A percentile compares a stretch with the other conserved stretches of the same genome.
phyloP scores from a whole-genome alignment of 208 protist genomes.

The Naegleria gruberi region DNA sequence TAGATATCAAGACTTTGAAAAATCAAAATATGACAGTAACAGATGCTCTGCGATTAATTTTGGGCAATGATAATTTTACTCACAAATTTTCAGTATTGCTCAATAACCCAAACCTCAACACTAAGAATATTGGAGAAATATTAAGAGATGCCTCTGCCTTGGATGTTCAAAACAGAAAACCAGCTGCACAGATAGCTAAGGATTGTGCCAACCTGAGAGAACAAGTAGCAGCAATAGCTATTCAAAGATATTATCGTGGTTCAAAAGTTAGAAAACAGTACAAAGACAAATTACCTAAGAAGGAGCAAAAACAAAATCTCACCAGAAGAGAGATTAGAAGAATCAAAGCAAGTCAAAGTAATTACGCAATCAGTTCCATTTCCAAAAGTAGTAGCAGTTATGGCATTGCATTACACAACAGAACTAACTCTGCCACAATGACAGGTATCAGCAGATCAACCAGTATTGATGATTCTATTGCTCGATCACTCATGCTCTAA shows the following conservation, averaged over 20 bases:
- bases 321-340: not conserved
- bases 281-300: not conserved
- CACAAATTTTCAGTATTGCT: not conserved
- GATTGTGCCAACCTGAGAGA: not conserved
- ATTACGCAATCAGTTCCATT: not conserved
- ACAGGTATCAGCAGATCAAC: not conserved
- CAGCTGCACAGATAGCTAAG: not conserved
- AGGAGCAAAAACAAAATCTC: not conserved
- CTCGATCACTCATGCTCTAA: no score
- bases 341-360: not conserved
- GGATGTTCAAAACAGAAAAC: not conserved
- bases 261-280: not conserved
- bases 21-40: not conserved
- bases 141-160: not conserved
- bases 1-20: not conserved
- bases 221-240: not conserved
- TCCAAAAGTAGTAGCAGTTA: not conserved
- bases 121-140: not conserved
- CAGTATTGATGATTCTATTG: no score
- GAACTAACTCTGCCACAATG: not conserved
- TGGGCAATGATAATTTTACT: not conserved
- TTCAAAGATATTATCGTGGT: not conserved
- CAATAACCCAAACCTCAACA: not conserved
- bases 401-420: not conserved
- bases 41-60: not conserved